Evolutionary conservation across 2,329 filamentous ascomycete genomes (phyloP), one percentile per base, ranked within the genome.

Genomic region (Neonectria sp.): DNA sequence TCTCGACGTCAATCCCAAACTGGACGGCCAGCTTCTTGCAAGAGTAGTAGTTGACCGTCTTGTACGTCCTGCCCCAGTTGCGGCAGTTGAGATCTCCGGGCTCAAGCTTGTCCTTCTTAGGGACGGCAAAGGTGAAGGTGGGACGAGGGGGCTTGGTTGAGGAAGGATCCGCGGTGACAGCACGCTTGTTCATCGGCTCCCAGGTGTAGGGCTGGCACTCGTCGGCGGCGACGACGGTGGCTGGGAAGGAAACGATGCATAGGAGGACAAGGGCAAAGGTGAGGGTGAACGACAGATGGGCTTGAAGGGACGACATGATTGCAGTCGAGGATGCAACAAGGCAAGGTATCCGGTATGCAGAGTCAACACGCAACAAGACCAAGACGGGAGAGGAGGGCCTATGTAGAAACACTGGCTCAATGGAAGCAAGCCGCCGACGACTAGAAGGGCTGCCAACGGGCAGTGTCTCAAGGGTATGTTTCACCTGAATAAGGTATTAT

Each of bases 11-110:
- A 15, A 77, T 75, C 7, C 45, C 55, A 55, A 75, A 75, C 29
- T 60, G 58, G 37, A 65, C 31, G 6, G 75, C 67, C 37, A 76
- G 24, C 60, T 71, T 63, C 33, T 62, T 71, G 65, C 75, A 77
- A 1, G 73, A 75, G 68, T 76, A 75, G 65, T 73, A 76, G 65
- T 78, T 76, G 55, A 72, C 69, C 17, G 53, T 62, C 25, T 33
- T 40, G n/a, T 65, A 49, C 2, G 73, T 70, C 15, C 46, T 52
- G 29, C 15, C 56, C 13, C 27, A 48, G 49, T 65, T 64, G 9
- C 75, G 75, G 55, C 75, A 76, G 55, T 73, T 69, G 51, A 74
- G 60, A 5, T 76, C 60, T 24, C 75, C 74, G 21, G 55, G 33
- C 25, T 67, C 49, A 29, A 25, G 6, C 45, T 52, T 46, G 21